Base-by-base conservation (phyloP, 2,329 filamentous ascomycete species). In the Penicillium vulpinum region DNA sequence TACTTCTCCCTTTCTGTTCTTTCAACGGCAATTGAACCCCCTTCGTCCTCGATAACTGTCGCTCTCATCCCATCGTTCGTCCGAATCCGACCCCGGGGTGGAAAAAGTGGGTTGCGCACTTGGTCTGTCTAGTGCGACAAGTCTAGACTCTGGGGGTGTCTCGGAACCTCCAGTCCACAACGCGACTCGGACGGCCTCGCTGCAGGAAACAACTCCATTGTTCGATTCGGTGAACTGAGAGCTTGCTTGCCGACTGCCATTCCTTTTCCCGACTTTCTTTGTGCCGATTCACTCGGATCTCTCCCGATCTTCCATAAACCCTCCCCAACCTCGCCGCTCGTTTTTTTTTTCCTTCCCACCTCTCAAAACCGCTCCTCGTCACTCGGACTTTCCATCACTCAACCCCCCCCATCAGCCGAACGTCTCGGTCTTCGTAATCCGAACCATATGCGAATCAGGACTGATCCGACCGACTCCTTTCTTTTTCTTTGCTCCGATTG, bases 121-220 rank as follows among this genome's bases (percentile, higher is more conserved):
- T 31, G 26, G 47, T 46, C 44, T 41, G 29, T 29, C 44, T 47
- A 36, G 40, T 44, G 36, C 51, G 45, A 47, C 54, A 40, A 47
- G 7, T 24, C 15, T 46, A 46, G 21, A 15, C 44, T 55, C 13
- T 58, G 56, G 43, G 55, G 35, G 36, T 40, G 63, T 66, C 63
- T 66, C 62, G 61, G 62, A 63, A 59, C 62, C 35, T 50, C 56
- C 57, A 58, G 58, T 60, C 60, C 57, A 54, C 49, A 62, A 57
- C 63, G 63, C 62, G 60, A 63, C 62, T 61, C 60, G 62, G 57
- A 39, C 56, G 62, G 63, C 59, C 56, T 57, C 56, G 60, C 66
- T 67, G 65, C 69, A 67, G 66, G 54, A 57, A 65, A 71, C 69
- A 71, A 72, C 63, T 63, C 54, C 67, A 70, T 71, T 70, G 69